Percentiles rank a stretch among this genome's conserved stretches.
Evolutionary conservation across 1,139 yeast genomes (phyloP).

Genomic region (Dujonia santamariae): DNA sequence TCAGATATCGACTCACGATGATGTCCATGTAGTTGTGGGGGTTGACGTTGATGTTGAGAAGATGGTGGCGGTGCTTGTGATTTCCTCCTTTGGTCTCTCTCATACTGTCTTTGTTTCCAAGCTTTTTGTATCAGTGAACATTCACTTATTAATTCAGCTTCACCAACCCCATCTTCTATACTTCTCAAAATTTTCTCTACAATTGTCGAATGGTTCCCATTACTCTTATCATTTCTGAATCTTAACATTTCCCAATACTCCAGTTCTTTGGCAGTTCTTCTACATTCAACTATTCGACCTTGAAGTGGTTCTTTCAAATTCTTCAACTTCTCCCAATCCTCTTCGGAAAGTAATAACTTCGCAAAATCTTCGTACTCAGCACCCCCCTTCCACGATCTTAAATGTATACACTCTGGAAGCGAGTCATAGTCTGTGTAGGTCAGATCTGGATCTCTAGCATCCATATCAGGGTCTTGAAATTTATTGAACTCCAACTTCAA

Average conservation of each 20-base stretch:
- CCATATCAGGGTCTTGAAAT: constrained; percentile 66
- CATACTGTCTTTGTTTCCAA: constrained; percentile 36
- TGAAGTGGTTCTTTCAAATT: constrained; percentile 74
- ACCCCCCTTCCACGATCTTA: constrained; percentile 82
- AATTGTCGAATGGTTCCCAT: constrained; percentile 80
- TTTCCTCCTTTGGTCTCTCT: constrained; percentile 18
- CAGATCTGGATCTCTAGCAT: constrained; percentile 68
- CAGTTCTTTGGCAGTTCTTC: constrained; percentile 46
- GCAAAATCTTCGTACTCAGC: constrained; percentile 65
- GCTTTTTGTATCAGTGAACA: constrained; percentile 33
- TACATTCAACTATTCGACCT: constrained; percentile 87
- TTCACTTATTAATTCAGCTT: constrained; percentile 62
- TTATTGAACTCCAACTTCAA: constrained; percentile 64
- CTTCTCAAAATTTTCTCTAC: constrained; percentile 81
- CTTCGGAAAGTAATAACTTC: constrained; percentile 57
- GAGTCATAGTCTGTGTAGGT: constrained; percentile 79
- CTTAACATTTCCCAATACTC: constrained; percentile 82
- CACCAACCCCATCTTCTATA: constrained; percentile 81
- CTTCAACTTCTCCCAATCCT: constrained; percentile 82
- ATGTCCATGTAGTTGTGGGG: constrained; percentile 1
- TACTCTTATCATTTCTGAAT: constrained; percentile 87
- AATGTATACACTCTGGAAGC: constrained; percentile 59
- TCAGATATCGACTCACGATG: not conserved
- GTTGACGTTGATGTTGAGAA: constrained; percentile 3
- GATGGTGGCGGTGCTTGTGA: constrained; percentile 2